phyloP scores from a whole-genome alignment of 2,329 filamentous ascomycete species.

The Coniella lustricola region DNA sequence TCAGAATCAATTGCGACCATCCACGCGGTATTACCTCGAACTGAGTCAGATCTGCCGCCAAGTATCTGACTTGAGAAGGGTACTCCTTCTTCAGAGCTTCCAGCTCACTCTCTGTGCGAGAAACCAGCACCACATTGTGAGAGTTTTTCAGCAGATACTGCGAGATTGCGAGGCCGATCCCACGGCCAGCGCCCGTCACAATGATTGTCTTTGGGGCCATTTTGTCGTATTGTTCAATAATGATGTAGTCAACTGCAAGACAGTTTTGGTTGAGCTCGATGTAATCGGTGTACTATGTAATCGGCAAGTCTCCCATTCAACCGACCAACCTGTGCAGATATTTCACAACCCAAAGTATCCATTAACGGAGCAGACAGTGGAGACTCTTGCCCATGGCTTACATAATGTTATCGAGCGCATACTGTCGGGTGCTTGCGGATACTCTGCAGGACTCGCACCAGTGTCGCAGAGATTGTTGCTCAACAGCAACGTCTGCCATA shows the following conservation, averaged over 20 bases:
- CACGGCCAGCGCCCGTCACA: conserved; percentile 58
- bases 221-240: conserved; percentile 9
- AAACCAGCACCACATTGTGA: conserved; percentile 54
- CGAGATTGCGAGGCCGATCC: conserved; percentile 52
- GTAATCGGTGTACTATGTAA: neutral
- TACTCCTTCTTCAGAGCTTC: conserved; percentile 44
- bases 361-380: too few relatives aligned
- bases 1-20: neutral
- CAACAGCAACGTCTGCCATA: too few relatives aligned
- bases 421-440: too few relatives aligned
- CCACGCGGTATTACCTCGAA: conserved; percentile 34
- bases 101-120: conserved; percentile 44
- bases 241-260: neutral
- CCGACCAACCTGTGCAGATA: too few relatives aligned
- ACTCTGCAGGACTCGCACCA: too few relatives aligned
- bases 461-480: too few relatives aligned
- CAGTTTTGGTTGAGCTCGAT: too few relatives aligned
- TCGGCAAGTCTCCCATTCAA: too few relatives aligned
- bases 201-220: conserved; percentile 61
- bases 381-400: too few relatives aligned
- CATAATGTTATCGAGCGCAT: too few relatives aligned
- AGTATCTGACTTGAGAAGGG: conserved; percentile 45
- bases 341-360: too few relatives aligned
- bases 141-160: conserved; percentile 42
- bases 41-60: conserved; percentile 49